Evolutionary conservation across 495 filamentous ascomycete species (phyloP), one percentile per base, ranked within the genome.

Genomic region (Jackrogersella multiformis): DNA sequence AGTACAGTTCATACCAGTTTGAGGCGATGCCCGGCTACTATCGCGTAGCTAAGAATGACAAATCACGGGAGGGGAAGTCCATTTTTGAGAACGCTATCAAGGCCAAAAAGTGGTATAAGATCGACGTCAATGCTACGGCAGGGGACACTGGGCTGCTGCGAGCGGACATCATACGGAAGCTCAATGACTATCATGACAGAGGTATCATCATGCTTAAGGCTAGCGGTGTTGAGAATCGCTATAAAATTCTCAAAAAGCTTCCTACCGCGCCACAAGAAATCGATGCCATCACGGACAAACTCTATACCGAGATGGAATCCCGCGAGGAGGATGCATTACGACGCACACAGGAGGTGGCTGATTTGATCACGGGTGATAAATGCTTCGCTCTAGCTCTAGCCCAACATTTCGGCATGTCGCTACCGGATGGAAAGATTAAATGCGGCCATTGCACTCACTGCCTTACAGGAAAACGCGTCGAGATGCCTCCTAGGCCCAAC

Each of bases 381-480:
- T 87, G 85, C 61, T 82, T 85, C 61, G 80, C 81, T 6, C 66
- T 65, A 5, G 69, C 76, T 3, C 77, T 89, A 0, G 83, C 86
- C 1, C 59, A 75, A 9, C 80, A 88, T 66, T 88, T 89, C 60
- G 86, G 84, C 30, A 86, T 87, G 66, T 66, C 72, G 7, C 64
- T 79, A 1, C 79, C 82, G 0, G 72, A 74, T 5, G 73, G 75
- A 0, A 75, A 72, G 12, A 42, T 56, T 0, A 77, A 75, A 21
- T 88, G 86, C 56, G 83, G 79, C 0, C 80, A 83, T 56, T 88
- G 86, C 69, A 82, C 78, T 1, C 84, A 75, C 64, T 89, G 86
- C 48, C 45, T 78, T 1, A 85, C 80, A 0, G 73, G 78, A 2
- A 66, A 63, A 13, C 70, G 76, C 12, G 72, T 86, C 10, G 34